These are phyloP conservation scores for Saraca asoca DNA, from an alignment of 331 rosid species.

Conservation along the genomic window DNA sequence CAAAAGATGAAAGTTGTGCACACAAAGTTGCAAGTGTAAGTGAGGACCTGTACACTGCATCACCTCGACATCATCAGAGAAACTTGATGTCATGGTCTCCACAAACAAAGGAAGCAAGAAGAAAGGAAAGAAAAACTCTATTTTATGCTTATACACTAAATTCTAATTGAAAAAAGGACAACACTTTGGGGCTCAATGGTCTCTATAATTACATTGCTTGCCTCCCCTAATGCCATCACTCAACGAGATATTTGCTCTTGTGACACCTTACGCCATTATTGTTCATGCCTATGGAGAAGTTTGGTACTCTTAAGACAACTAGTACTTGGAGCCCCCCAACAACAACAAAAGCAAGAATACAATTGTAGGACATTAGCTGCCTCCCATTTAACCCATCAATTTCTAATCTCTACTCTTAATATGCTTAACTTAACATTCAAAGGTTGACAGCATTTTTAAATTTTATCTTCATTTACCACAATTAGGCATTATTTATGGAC, in stretches of 20 bases:
- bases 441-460: no score
- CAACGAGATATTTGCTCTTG: conserved; percentile 18
- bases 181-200: conserved; percentile 31
- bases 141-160: conserved; percentile 47
- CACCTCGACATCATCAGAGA: neutral
- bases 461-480: no score
- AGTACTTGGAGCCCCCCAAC: no score
- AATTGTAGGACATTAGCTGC: no score
- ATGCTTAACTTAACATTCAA: no score
- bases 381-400: no score
- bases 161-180: conserved; percentile 44
- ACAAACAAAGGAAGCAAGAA: conserved; percentile 34
- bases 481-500: no score
- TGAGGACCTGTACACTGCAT: neutral
- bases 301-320: neutral
- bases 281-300: neutral
- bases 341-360: no score
- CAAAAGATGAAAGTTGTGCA: neutral
- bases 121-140: conserved; percentile 28
- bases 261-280: no score
- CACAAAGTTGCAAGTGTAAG: neutral
- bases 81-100: conserved; percentile 22
- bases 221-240: conserved; percentile 25
- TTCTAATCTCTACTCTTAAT: no score
- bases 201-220: conserved; percentile 35